Conservation (phyloP, 2,329 filamentous ascomycete genomes). For the Rugonectria rugulosa region DNA sequence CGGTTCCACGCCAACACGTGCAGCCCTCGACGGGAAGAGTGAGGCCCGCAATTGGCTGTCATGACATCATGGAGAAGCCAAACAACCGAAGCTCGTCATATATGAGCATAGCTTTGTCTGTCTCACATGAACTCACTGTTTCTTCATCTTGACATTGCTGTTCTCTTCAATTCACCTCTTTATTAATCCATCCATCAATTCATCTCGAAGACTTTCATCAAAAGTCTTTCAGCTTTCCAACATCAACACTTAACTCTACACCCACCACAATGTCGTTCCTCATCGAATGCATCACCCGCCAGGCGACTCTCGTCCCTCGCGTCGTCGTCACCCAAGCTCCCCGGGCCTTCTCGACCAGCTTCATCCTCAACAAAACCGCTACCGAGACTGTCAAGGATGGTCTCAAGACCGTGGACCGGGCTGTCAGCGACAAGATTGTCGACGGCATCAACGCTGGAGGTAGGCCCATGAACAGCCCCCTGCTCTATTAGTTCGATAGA, state of each 20-base stretch:
- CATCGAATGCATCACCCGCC: constrained; percentile 55
- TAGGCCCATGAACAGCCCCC: constrained; percentile 48
- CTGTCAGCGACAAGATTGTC: constrained; percentile 67
- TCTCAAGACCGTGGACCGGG: constrained; percentile 65
- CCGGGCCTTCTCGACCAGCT: constrained; percentile 59
- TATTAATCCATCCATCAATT: neutral
- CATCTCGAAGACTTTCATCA: no score
- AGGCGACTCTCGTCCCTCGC: constrained; percentile 50
- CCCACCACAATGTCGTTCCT: constrained; percentile 60
- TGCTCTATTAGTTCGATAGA: neutral
- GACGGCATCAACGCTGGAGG: constrained; percentile 66
- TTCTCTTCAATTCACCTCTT: neutral
- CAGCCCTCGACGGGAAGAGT: constrained; percentile 28
- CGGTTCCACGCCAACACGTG: constrained; percentile 33
- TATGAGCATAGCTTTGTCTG: constrained; percentile 20
- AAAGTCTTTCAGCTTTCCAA: neutral
- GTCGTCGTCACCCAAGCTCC: constrained; percentile 50
- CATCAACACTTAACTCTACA: neutral
- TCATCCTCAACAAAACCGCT: constrained; percentile 55
- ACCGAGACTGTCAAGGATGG: constrained; percentile 66
- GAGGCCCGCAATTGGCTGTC: constrained; percentile 25
- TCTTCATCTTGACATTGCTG: no score
- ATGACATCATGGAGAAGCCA: constrained; percentile 39
- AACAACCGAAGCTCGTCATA: constrained; percentile 27
- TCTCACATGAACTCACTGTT: constrained; percentile 19